phyloP scores from a whole-genome alignment of 108 stramenopile genomes.

The Discostella stelligeroides region DNA sequence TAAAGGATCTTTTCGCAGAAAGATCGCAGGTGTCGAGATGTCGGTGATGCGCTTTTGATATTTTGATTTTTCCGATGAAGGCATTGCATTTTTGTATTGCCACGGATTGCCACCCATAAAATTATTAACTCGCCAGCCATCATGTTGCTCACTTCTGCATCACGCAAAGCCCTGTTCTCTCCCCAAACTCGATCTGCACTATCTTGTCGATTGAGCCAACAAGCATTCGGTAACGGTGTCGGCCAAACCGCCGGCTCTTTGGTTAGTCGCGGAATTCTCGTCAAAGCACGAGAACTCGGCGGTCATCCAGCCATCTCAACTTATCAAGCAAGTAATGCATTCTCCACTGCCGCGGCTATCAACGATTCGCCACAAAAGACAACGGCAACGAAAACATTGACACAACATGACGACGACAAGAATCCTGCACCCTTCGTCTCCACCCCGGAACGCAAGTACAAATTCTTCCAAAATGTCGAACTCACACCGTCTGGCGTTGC shows the following conservation, averaged over 20 bases:
- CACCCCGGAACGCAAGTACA: constrained; percentile 75
- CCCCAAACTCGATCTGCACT: constrained; percentile 3
- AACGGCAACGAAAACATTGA: neutral
- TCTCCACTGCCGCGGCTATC: constrained; percentile 22
- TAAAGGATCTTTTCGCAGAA: too few relatives aligned
- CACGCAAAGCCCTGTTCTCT: constrained; percentile 17
- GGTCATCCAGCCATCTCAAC: neutral
- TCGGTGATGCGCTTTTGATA: too few relatives aligned
- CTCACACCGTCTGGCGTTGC: constrained; percentile 84
- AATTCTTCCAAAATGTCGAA: constrained; percentile 85
- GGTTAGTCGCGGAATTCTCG: neutral
- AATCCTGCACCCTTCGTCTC: constrained; percentile 50
- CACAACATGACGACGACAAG: neutral
- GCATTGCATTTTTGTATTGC: too few relatives aligned
- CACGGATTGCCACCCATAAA: too few relatives aligned
- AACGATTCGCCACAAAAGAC: neutral
- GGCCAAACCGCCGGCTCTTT: neutral
- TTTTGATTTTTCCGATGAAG: too few relatives aligned
- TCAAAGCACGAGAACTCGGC: neutral
- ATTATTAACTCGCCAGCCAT: neutral
- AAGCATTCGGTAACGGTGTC: neutral
- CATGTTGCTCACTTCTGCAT: constrained; percentile 14
- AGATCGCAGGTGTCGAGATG: too few relatives aligned
- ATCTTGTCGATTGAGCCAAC: constrained; percentile 6
- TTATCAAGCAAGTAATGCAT: neutral